These are phyloP conservation scores for Penicillium roqueforti DNA, from an alignment of 495 filamentous ascomycete genomes.

Conservation along the genomic window DNA sequence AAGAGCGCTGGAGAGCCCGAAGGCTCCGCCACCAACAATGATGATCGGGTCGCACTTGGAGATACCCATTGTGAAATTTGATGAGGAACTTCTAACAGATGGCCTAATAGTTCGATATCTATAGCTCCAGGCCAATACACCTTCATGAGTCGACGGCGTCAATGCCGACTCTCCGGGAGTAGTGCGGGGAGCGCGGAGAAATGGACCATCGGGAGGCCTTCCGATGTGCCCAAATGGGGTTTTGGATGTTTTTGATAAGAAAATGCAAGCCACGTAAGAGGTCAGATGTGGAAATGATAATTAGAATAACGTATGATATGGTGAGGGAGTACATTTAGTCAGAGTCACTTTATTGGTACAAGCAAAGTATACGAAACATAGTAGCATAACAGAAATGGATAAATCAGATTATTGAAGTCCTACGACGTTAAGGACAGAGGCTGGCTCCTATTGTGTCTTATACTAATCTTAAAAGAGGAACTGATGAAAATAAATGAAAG, in stretches of 20 bases:
- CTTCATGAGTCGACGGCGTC: neutral
- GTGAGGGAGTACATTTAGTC: neutral
- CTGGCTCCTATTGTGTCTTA: no score
- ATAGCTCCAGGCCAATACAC: neutral
- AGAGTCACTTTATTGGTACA: neutral
- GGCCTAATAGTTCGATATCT: neutral
- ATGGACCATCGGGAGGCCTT: conserved; percentile 3
- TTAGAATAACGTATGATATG: neutral
- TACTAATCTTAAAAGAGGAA: no score
- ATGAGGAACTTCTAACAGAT: neutral
- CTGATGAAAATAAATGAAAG: neutral
- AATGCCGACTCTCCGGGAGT: neutral
- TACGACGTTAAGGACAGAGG: no score
- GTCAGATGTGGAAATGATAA: neutral
- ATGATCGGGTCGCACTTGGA: conserved; percentile 23
- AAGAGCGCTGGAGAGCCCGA: conserved; percentile 49
- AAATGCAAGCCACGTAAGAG: neutral
- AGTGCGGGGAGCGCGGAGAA: conserved; percentile 8
- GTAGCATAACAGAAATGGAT: no score
- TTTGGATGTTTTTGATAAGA: neutral
- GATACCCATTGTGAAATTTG: conserved; percentile 14
- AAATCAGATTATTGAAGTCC: no score
- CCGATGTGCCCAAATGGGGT: neutral
- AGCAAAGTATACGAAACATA: no score
- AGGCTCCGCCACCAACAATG: conserved; percentile 46